Evolutionary conservation across 2,329 filamentous ascomycete species (phyloP).

Genomic region (Grosmannia penicillata): DNA sequence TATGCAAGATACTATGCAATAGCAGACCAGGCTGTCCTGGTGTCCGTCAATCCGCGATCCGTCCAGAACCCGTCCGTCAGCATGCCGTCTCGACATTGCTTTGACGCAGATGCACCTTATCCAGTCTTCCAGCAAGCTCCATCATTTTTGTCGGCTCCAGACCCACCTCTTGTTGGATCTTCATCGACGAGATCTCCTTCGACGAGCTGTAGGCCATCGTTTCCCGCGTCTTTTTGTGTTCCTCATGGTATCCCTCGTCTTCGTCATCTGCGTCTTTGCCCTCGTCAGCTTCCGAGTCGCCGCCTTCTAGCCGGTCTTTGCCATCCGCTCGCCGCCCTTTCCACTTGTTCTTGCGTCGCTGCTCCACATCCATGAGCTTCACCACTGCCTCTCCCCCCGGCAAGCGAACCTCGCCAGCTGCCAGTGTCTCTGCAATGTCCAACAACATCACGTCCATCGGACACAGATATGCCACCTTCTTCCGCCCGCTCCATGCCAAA

Average conservation of each 20-base stretch:
- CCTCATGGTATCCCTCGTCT: not conserved
- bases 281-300: not conserved
- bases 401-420: slow-evolving; percentile 54
- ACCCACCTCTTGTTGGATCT: not conserved
- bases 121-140: slow-evolving; percentile 1
- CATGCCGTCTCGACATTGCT: slow-evolving; percentile 3
- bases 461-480: slow-evolving; percentile 77
- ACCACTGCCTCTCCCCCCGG: slow-evolving; percentile 42
- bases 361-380: slow-evolving; percentile 12
- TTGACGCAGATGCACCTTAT: slow-evolving; percentile 3
- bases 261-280: slow-evolving; percentile 1
- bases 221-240: not conserved
- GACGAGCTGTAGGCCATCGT: not conserved
- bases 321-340: not conserved
- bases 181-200: not conserved
- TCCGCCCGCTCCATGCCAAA: slow-evolving; percentile 70
- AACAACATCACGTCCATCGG: slow-evolving; percentile 84
- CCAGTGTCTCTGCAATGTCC: slow-evolving; percentile 69
- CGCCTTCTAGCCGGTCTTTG: not conserved
- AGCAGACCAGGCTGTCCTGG: not conserved
- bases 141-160: not conserved
- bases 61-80: not conserved
- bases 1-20: not conserved
- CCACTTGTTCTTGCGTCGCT: not conserved
- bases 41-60: not conserved